These are phyloP conservation scores for Karstenula rhodostoma DNA, from an alignment of 2,329 filamentous ascomycete genomes.

Conservation along the genomic window DNA sequence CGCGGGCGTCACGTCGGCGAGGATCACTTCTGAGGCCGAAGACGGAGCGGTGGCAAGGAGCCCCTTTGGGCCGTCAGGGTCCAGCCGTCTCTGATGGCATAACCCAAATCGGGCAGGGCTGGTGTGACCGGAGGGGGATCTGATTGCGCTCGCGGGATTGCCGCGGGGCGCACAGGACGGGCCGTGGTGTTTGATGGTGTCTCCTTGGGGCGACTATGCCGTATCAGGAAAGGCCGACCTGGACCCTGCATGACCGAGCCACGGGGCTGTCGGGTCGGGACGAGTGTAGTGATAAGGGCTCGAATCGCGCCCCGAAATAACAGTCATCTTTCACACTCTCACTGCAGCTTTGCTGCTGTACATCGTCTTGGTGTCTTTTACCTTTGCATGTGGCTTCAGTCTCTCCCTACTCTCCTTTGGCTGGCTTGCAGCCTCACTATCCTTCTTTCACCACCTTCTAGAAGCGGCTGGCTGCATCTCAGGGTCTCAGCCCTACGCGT, in stretches of 20 bases:
- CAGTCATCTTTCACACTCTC: constrained; percentile 12
- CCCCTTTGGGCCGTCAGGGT: constrained; percentile 6
- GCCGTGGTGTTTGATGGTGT: constrained; percentile 6
- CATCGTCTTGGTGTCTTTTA: background rate
- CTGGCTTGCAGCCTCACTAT: background rate
- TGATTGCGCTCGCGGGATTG: background rate
- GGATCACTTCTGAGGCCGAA: constrained; percentile 12
- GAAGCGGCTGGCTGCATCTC: constrained; percentile 6
- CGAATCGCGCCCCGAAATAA: background rate
- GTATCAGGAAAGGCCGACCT: background rate
- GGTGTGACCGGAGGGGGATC: background rate
- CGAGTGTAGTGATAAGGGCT: constrained; percentile 12
- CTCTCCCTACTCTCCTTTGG: background rate
- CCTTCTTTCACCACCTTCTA: background rate
- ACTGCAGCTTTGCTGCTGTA: background rate
- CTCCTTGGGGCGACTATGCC: background rate
- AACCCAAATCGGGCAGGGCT: background rate
- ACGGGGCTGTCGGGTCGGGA: constrained; percentile 3
- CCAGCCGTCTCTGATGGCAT: constrained; percentile 6
- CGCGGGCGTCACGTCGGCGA: background rate
- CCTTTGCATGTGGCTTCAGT: background rate
- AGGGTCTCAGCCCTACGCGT: constrained; percentile 10
- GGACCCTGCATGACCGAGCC: constrained; percentile 17
- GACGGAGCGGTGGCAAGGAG: constrained; percentile 12
- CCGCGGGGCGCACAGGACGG: background rate